Percentiles rank a stretch among this genome's conserved stretches.
Evolutionary conservation across 164 flowering plant genomes (phyloP).

Genomic region (Protea cynaroides): DNA sequence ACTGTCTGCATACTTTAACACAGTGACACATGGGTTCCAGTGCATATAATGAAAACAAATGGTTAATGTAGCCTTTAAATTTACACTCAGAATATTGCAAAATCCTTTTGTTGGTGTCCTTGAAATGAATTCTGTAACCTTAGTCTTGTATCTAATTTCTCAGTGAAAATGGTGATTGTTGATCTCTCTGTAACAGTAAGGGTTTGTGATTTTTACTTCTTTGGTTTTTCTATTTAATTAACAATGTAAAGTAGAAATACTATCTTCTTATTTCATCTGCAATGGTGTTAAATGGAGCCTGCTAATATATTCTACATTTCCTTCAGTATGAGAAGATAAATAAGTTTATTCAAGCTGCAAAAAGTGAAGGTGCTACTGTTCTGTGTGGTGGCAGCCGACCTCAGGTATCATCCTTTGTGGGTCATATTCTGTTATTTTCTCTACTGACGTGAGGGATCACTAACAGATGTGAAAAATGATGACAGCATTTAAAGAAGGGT

Average conservation of each 20-base stretch:
- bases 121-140: no score
- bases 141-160: no score
- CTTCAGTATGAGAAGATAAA: constrained; percentile 81
- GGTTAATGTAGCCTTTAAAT: no score
- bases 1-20: no score
- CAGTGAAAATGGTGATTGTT: no score
- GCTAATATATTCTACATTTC: constrained; percentile 12
- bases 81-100: no score
- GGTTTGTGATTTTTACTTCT: no score
- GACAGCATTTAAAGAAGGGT: constrained; percentile 87
- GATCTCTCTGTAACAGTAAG: no score
- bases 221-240: no score
- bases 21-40: no score
- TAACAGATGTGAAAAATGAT: constrained; percentile 7
- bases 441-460: neutral
- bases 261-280: neutral
- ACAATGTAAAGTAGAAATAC: neutral
- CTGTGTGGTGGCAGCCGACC: constrained; percentile 81
- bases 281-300: neutral
- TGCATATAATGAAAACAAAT: no score
- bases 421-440: neutral
- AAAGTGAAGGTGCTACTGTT: constrained; percentile 92
- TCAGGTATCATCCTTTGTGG: constrained; percentile 35
- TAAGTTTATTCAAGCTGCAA: constrained; percentile 78
- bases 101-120: no score